Conservation (phyloP, 768 basidiomycete species). For the Lactifluus rugatus region DNA sequence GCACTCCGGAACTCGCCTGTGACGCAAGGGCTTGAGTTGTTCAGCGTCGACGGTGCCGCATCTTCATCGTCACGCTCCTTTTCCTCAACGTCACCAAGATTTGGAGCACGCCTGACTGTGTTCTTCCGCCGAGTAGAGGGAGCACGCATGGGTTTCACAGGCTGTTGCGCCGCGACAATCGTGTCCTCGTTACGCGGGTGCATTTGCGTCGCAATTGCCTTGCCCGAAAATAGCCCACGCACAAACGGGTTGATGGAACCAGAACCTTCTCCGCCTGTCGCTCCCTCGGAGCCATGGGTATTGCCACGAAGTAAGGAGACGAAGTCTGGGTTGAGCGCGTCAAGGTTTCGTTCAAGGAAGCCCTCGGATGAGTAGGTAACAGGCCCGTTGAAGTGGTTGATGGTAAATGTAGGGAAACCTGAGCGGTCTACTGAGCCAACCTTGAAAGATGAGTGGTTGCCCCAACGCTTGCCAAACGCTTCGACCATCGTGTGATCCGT, state of each 20-base stretch:
- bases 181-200: conserved; percentile 93
- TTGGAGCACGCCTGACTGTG: conserved; percentile 53
- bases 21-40: conserved; percentile 51
- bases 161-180: conserved; percentile 89
- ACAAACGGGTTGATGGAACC: conserved; percentile 90
- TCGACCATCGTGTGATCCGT: conserved; percentile 92
- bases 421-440: conserved; percentile 62
- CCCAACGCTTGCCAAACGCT: conserved; percentile 90
- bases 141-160: conserved; percentile 87
- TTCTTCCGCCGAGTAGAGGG: conserved; percentile 82
- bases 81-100: conserved; percentile 37
- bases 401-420: conserved; percentile 78
- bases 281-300: conserved; percentile 21
- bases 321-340: conserved; percentile 87
- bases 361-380: conserved; percentile 87
- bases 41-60: conserved; percentile 25
- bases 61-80: conserved; percentile 39
- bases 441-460: conserved; percentile 89
- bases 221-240: conserved; percentile 77
- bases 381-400: conserved; percentile 86
- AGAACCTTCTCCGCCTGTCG: conserved; percentile 49
- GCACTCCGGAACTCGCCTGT: conserved; percentile 84
- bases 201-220: conserved; percentile 84
- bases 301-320: conserved; percentile 77
- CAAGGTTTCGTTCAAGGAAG: conserved; percentile 83